Percentiles rank a stretch among this genome's conserved stretches.
Evolutionary conservation across 2,329 filamentous ascomycete species (phyloP).

Genomic region (Byssothecium circinans): DNA sequence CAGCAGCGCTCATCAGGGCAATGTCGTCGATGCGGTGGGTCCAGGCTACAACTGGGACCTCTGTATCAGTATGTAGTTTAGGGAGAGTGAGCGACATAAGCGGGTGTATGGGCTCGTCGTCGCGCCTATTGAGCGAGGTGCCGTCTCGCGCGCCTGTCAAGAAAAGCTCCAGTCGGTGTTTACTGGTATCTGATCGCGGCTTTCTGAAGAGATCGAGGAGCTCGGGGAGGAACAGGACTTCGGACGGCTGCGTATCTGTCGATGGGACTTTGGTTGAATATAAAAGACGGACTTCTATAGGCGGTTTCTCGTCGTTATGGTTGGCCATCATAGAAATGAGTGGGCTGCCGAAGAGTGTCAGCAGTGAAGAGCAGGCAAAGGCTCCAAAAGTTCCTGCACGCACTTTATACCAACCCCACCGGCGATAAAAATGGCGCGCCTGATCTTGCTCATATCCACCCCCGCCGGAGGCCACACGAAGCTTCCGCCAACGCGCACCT

Average conservation of each 20-base stretch:
- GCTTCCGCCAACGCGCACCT: conserved; percentile 74
- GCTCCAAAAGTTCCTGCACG: conserved; percentile 19
- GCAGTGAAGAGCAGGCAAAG: neutral
- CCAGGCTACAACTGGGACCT: conserved; percentile 35
- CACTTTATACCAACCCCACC: conserved; percentile 83
- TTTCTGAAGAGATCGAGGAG: conserved; percentile 37
- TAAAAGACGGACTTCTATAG: conserved; percentile 58
- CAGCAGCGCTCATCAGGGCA: conserved; percentile 46
- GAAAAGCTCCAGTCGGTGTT: conserved; percentile 40
- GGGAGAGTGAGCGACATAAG: conserved; percentile 38
- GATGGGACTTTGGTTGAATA: conserved; percentile 59
- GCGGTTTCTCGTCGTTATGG: conserved; percentile 52
- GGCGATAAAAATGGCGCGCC: conserved; percentile 71
- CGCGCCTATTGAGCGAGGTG: conserved; percentile 23
- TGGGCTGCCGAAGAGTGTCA: conserved; percentile 53
- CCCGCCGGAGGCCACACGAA: conserved; percentile 74
- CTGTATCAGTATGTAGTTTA: conserved; percentile 29
- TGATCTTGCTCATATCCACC: conserved; percentile 49
- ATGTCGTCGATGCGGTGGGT: conserved; percentile 38
- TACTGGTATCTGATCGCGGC: conserved; percentile 27
- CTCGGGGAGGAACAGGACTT: conserved; percentile 42
- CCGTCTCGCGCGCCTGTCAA: conserved; percentile 40
- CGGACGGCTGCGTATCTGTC: conserved; percentile 26
- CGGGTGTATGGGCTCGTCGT: conserved; percentile 33
- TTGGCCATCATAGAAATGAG: conserved; percentile 72